A percentile compares a stretch with the other conserved stretches of the same genome.
phyloP scores from a whole-genome alignment of 2,329 filamentous ascomycete genomes.

The Diplocarpon rosae region DNA sequence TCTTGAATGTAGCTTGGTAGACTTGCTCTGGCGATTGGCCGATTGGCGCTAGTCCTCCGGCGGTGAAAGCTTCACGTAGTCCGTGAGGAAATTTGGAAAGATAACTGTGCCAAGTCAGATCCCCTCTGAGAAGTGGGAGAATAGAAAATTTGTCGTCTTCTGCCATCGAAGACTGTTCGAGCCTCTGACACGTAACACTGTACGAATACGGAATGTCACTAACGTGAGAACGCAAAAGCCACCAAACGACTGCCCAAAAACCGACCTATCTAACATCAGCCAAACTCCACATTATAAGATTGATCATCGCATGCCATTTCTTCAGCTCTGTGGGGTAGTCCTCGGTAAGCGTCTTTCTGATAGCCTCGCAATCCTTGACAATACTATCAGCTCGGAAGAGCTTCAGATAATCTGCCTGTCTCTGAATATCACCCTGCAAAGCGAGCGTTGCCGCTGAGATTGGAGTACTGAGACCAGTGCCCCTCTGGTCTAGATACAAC shows the following conservation, averaged over 20 bases:
- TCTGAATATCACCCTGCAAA: slow-evolving; percentile 47
- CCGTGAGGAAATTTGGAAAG: slow-evolving; percentile 70
- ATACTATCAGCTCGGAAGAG: slow-evolving; percentile 84
- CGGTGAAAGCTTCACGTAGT: slow-evolving; percentile 71
- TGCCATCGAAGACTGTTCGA: neutral
- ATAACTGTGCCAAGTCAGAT: slow-evolving; percentile 7
- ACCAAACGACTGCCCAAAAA: slow-evolving; percentile 86
- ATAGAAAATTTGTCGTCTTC: neutral
- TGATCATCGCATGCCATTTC: slow-evolving; percentile 44
- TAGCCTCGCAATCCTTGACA: slow-evolving; percentile 78
- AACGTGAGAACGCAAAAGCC: slow-evolving; percentile 81
- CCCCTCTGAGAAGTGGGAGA: neutral
- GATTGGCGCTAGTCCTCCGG: slow-evolving; percentile 73
- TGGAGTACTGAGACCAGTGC: slow-evolving; percentile 75
- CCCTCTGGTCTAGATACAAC: slow-evolving; percentile 81
- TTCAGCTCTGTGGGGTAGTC: slow-evolving; percentile 58
- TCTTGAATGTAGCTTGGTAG: slow-evolving; percentile 60
- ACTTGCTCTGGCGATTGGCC: slow-evolving; percentile 62
- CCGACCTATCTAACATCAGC: slow-evolving; percentile 49
- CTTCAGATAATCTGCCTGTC: slow-evolving; percentile 72
- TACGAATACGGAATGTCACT: neutral
- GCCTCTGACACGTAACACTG: neutral
- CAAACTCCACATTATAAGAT: neutral
- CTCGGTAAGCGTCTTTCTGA: slow-evolving; percentile 62
- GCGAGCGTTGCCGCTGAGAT: slow-evolving; percentile 64